Conservation (phyloP, 805 yeast genomes). For the Candida nonsorbophila region DNA sequence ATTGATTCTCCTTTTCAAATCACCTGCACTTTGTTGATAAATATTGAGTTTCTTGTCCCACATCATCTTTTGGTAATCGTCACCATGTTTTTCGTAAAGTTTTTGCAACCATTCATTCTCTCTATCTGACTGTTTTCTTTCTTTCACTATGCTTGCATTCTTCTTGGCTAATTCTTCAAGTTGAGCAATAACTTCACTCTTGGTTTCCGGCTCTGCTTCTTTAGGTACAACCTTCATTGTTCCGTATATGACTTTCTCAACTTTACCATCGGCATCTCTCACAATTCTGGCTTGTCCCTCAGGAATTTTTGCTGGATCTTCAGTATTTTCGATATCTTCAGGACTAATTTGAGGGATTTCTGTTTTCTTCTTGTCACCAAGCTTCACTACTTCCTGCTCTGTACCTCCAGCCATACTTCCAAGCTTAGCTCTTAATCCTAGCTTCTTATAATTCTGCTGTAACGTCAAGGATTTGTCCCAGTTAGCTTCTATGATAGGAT, state of each 20-base stretch:
- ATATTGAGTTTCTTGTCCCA: slow-evolving; percentile 86
- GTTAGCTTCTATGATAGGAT: slow-evolving; percentile 79
- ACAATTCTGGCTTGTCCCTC: slow-evolving; percentile 75
- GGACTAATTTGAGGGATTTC: slow-evolving; percentile 23
- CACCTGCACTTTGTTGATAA: slow-evolving; percentile 81
- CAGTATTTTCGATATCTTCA: slow-evolving; percentile 37
- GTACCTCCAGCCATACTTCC: slow-evolving; percentile 74
- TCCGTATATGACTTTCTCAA: slow-evolving; percentile 65
- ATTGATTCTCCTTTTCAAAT: slow-evolving; percentile 62
- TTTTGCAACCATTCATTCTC: slow-evolving; percentile 68
- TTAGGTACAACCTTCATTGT: slow-evolving; percentile 36
- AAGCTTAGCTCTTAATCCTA: slow-evolving; percentile 70
- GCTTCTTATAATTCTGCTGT: slow-evolving; percentile 76
- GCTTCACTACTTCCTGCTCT: slow-evolving; percentile 51
- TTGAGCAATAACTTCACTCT: slow-evolving; percentile 59
- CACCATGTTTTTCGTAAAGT: slow-evolving; percentile 76
- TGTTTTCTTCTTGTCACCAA: slow-evolving; percentile 27
- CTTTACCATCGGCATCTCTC: slow-evolving; percentile 66
- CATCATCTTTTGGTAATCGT: slow-evolving; percentile 83
- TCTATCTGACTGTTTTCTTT: slow-evolving; percentile 58
- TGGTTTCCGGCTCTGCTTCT: slow-evolving; percentile 22
- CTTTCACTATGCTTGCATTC: slow-evolving; percentile 46
- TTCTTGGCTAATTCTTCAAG: slow-evolving; percentile 48
- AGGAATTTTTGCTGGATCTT: slow-evolving; percentile 58
- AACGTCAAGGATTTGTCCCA: slow-evolving; percentile 86